These are phyloP conservation scores for Tricholoma hemisulphureum DNA, from an alignment of 768 basidiomycete species.

Conservation along the genomic window DNA sequence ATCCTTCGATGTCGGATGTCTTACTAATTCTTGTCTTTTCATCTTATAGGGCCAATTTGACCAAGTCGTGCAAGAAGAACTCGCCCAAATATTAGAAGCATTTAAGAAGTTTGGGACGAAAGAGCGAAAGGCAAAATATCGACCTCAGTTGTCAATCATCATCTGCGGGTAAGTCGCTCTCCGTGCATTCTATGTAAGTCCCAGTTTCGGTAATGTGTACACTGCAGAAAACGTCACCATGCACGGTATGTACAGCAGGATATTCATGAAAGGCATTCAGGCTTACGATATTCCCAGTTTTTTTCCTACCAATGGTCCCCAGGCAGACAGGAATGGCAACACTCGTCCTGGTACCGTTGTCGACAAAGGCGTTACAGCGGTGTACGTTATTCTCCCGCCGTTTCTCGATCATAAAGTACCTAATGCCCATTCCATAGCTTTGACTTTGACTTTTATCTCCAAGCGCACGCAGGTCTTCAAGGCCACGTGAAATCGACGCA, in stretches of 20 bases:
- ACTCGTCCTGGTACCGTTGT: constrained; percentile 79
- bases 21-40: constrained; percentile 4
- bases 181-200: neutral
- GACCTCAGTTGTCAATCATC: constrained; percentile 65
- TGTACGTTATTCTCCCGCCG: constrained; percentile 39
- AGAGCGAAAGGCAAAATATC: constrained; percentile 45
- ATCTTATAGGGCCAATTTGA: constrained; percentile 68
- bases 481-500: constrained; percentile 73
- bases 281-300: constrained; percentile 36
- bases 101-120: constrained; percentile 52
- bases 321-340: constrained; percentile 68
- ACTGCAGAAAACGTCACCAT: constrained; percentile 63
- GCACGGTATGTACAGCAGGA: constrained; percentile 40
- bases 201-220: neutral
- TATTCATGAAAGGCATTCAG: neutral
- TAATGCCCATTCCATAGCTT: constrained; percentile 35
- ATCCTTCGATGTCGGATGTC: neutral
- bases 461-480: constrained; percentile 74
- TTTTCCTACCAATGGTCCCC: constrained; percentile 49
- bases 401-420: constrained; percentile 4
- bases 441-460: constrained; percentile 66
- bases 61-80: constrained; percentile 55
- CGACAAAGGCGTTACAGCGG: constrained; percentile 72
- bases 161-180: constrained; percentile 58
- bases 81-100: constrained; percentile 59